phyloP scores from a whole-genome alignment of 305 asterid genomes.

The Fraxinus dipetala region DNA sequence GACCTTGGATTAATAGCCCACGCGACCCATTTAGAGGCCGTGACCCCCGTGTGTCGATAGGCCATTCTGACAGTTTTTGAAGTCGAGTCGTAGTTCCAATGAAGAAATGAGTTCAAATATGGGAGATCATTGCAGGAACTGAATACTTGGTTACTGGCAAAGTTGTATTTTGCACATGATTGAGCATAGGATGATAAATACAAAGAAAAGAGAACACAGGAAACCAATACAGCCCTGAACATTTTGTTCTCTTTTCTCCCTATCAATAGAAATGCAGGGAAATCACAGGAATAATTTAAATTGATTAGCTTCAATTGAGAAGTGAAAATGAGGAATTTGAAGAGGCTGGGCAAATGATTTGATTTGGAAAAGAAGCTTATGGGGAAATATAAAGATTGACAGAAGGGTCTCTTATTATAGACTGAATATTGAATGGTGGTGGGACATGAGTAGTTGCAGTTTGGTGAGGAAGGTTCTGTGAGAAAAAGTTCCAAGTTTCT shows the following conservation, averaged over 20 bases:
- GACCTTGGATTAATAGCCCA: slow-evolving; percentile 77
- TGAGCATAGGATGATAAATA: slow-evolving; percentile 43
- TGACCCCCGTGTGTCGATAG: slow-evolving; percentile 48
- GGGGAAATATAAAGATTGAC: slow-evolving; percentile 15
- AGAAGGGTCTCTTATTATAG: slow-evolving; percentile 32
- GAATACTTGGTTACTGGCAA: slow-evolving; percentile 59
- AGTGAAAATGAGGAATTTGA: not conserved
- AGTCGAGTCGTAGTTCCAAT: slow-evolving; percentile 62
- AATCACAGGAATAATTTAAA: slow-evolving; percentile 4
- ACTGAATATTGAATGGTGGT: slow-evolving; percentile 41
- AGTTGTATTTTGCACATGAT: slow-evolving; percentile 56
- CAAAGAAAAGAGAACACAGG: slow-evolving; percentile 33
- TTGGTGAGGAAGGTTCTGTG: slow-evolving; percentile 46
- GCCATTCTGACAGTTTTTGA: slow-evolving; percentile 52
- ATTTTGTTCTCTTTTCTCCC: slow-evolving; percentile 13
- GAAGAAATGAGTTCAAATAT: slow-evolving; percentile 65
- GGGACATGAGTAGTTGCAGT: slow-evolving; percentile 60
- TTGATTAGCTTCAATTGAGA: slow-evolving; percentile 10
- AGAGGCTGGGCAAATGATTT: not conserved
- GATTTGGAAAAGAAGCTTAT: slow-evolving; percentile 19
- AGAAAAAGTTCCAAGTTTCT: slow-evolving; percentile 15
- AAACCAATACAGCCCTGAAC: slow-evolving; percentile 24
- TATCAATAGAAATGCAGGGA: slow-evolving; percentile 3
- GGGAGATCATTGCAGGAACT: slow-evolving; percentile 67
- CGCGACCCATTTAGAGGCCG: slow-evolving; percentile 70